Evolutionary conservation across 2,329 filamentous ascomycete species (phyloP).

Genomic region (Elsinoe fawcettii): DNA sequence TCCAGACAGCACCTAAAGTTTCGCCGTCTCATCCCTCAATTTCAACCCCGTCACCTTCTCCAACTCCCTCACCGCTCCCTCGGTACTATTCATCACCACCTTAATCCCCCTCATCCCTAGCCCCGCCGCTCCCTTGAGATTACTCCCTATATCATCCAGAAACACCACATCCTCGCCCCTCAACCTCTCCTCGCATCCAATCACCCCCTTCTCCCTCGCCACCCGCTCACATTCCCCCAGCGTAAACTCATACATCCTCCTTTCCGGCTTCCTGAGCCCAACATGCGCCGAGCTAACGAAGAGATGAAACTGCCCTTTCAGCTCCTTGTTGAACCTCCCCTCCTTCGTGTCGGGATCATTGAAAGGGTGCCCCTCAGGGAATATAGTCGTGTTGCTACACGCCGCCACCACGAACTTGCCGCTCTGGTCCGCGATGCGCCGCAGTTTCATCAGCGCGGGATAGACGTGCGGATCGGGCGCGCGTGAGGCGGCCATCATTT

Average conservation of each 20-base stretch:
- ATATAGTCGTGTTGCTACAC: conserved; percentile 83
- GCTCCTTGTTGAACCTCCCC: conserved; percentile 38
- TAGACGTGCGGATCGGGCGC: conserved; percentile 79
- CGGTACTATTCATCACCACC: conserved; percentile 68
- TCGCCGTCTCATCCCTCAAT: conserved; percentile 37
- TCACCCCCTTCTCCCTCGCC: conserved; percentile 46
- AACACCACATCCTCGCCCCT: conserved; percentile 67
- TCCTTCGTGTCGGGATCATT: conserved; percentile 41
- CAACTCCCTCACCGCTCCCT: conserved; percentile 72
- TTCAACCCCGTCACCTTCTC: conserved; percentile 65
- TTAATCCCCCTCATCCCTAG: conserved; percentile 77
- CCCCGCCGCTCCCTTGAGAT: conserved; percentile 69
- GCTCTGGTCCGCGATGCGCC: conserved; percentile 27
- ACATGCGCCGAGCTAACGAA: conserved; percentile 83
- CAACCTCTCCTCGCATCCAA: conserved; percentile 46
- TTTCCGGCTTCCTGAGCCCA: conserved; percentile 80
- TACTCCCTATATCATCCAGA: conserved; percentile 89
- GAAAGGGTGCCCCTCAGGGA: conserved; percentile 65
- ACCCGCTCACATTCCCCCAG: conserved; percentile 58
- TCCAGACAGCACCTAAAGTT: conserved; percentile 15
- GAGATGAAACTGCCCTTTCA: conserved; percentile 69
- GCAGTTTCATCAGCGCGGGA: conserved; percentile 66
- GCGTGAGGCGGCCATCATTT: conserved; percentile 74
- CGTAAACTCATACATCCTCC: conserved; percentile 69
- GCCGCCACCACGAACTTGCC: conserved; percentile 63